phyloP scores from a whole-genome alignment of 345 rosid species.

The Eucalyptus globulus region DNA sequence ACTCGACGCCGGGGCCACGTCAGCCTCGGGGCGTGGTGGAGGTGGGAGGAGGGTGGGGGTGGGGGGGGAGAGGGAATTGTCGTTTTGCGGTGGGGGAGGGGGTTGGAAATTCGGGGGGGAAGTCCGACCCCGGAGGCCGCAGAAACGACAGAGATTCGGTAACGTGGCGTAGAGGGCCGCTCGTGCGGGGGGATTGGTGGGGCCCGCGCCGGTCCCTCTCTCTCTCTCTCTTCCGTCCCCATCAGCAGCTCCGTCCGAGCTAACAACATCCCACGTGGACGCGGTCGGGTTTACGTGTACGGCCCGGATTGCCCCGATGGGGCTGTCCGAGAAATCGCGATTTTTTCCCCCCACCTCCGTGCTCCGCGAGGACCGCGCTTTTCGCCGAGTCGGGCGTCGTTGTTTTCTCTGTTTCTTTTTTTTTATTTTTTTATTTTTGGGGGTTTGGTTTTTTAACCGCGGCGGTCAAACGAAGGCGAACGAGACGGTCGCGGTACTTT shows the following conservation, averaged over 20 bases:
- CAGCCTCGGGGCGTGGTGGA: not conserved
- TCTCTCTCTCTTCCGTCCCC: not conserved
- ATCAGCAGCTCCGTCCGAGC: not conserved
- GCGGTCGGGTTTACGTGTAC: not conserved
- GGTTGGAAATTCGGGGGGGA: not conserved
- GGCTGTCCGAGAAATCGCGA: not conserved
- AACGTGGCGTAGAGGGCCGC: conserved; percentile 29
- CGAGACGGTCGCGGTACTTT: not conserved
- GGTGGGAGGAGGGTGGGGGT: not conserved
- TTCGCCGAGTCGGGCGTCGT: not conserved
- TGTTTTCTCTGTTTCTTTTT: not conserved
- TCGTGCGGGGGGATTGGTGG: conserved; percentile 28
- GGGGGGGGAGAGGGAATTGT: fast-evolving
- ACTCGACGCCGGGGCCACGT: not conserved
- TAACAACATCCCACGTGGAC: not conserved
- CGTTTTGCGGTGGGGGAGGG: not conserved
- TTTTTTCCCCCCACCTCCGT: not conserved
- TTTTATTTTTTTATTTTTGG: too few species aligned
- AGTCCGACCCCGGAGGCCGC: not conserved
- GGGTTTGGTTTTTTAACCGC: not conserved
- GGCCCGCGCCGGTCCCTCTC: not conserved
- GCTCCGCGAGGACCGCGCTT: not conserved
- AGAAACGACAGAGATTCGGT: conserved; percentile 44
- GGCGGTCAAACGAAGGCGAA: not conserved
- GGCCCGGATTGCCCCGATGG: not conserved